Evolutionary conservation across 371 early-diverging fungal genomes (phyloP).

Genomic region (Rhizomucor pusillus): DNA sequence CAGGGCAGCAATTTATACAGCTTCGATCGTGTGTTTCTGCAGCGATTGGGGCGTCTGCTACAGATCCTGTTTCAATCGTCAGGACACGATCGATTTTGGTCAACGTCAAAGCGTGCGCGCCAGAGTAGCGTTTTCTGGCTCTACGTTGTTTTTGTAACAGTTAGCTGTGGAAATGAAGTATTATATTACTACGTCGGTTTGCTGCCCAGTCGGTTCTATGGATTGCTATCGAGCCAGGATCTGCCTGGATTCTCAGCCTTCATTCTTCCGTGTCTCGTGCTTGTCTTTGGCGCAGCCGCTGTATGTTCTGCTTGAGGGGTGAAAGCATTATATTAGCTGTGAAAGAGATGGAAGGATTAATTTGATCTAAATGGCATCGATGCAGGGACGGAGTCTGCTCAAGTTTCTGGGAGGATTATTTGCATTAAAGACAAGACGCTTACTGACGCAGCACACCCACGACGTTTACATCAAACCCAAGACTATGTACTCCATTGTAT

Average conservation of each 20-base stretch:
- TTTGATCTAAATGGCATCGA: not conserved
- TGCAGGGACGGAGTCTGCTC: slow-evolving; percentile 51
- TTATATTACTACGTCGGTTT: slow-evolving; percentile 72
- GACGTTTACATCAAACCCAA: slow-evolving; percentile 59
- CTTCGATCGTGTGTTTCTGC: slow-evolving; percentile 50
- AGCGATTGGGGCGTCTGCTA: slow-evolving; percentile 41
- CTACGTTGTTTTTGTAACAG: slow-evolving; percentile 42
- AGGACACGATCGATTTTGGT: slow-evolving; percentile 12
- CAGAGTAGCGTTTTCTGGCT: slow-evolving; percentile 39
- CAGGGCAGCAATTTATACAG: slow-evolving; percentile 23
- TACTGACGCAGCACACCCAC: slow-evolving; percentile 62
- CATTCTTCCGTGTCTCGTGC: slow-evolving; percentile 45
- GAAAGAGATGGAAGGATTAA: too few relatives aligned
- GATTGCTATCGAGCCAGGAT: slow-evolving; percentile 63
- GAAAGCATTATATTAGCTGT: too few relatives aligned
- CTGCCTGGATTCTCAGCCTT: slow-evolving; percentile 51
- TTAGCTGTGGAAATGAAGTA: slow-evolving; percentile 52
- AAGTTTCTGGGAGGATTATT: slow-evolving; percentile 57
- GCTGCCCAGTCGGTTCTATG: slow-evolving; percentile 72
- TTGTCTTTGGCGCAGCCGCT: slow-evolving; percentile 58
- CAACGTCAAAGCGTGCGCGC: slow-evolving; percentile 22
- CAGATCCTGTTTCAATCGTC: slow-evolving; percentile 34
- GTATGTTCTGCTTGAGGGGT: slow-evolving; percentile 47
- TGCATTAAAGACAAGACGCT: slow-evolving; percentile 52
- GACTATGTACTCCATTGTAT: slow-evolving; percentile 58